Evolutionary conservation across 2,329 filamentous ascomycete genomes (phyloP).

Genomic region (Diatrype stigma): DNA sequence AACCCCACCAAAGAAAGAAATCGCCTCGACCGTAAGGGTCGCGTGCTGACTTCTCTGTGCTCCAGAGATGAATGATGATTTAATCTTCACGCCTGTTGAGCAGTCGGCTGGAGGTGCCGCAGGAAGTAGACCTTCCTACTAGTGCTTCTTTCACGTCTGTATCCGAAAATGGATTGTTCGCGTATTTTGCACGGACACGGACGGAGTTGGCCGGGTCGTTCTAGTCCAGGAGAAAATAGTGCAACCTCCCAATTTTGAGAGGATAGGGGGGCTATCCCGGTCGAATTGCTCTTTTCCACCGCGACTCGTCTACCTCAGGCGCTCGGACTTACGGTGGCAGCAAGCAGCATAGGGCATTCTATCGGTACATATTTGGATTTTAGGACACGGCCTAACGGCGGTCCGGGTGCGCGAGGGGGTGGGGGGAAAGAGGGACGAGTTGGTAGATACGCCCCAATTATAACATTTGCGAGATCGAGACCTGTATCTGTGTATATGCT

Average conservation of each 20-base stretch:
- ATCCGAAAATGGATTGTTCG: background rate
- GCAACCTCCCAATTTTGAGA: background rate
- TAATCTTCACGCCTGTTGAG: conserved; percentile 5
- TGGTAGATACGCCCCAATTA: background rate
- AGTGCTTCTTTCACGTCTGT: background rate
- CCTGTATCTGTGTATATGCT: background rate
- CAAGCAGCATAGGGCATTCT: background rate
- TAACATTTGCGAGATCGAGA: background rate
- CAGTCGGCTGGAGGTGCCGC: conserved; percentile 5
- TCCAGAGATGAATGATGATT: conserved; percentile 24
- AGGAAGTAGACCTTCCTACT: background rate
- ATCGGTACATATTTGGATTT: background rate
- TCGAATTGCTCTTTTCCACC: background rate
- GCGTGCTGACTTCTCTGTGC: conserved; percentile 21
- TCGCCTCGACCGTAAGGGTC: conserved; percentile 24
- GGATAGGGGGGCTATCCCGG: background rate
- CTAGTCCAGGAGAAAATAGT: background rate
- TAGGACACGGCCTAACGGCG: background rate
- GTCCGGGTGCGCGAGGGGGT: background rate
- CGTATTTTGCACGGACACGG: background rate
- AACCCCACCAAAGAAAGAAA: conserved; percentile 31
- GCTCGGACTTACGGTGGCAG: background rate
- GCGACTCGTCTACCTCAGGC: background rate
- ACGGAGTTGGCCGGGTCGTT: background rate
- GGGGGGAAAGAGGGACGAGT: background rate